These are phyloP conservation scores for Fraxinus sp. DNA, from an alignment of 305 asterid genomes.

Conservation along the genomic window DNA sequence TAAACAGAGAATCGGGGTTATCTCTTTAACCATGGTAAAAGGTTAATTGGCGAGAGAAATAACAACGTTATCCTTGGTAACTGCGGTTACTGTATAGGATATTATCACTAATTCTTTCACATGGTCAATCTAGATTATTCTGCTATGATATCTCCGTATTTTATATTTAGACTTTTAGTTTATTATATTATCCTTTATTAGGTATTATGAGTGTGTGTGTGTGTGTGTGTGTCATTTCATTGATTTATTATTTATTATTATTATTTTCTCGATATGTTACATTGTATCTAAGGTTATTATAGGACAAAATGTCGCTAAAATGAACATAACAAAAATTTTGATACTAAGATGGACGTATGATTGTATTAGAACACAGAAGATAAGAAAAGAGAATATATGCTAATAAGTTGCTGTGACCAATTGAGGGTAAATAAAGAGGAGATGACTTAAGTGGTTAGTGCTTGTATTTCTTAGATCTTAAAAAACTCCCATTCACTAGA, in stretches of 20 bases:
- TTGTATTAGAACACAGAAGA: neutral
- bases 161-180: neutral
- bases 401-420: neutral
- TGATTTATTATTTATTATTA: neutral
- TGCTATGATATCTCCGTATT: neutral
- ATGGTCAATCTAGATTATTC: neutral
- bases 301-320: neutral
- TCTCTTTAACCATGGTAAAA: neutral
- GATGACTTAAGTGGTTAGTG: neutral
- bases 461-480: neutral
- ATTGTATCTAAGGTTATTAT: neutral
- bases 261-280: neutral
- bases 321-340: neutral
- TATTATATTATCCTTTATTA: too few species aligned
- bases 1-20: neutral
- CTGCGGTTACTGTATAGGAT: too few species aligned
- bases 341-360: neutral
- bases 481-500: neutral
- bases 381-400: neutral
- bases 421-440: neutral
- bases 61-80: neutral
- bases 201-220: too few species aligned
- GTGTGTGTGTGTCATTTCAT: neutral
- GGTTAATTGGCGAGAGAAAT: neutral
- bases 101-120: neutral